Base-by-base conservation (phyloP, 1,139 yeast genomes). In the Spathaspora sp. region DNA sequence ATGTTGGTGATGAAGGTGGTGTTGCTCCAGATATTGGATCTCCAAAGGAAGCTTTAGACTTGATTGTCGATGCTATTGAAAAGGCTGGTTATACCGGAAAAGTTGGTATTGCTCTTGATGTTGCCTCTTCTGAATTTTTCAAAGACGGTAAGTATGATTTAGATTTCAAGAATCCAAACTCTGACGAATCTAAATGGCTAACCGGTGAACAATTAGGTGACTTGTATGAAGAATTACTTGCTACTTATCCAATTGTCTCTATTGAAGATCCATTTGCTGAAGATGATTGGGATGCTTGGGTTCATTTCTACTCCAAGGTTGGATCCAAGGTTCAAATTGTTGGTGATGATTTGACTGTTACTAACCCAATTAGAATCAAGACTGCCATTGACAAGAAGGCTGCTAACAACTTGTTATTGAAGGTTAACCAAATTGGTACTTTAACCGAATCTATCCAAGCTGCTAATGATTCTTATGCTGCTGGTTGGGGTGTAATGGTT, bases 1-100 rank as follows among this genome's bases (percentile, higher is more conserved):
- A 91, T 79, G 97, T 91, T 68, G 98, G 98, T 83, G 98, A 91
- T 76, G 97, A 91, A 81, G 97, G 98, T 84, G 98, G 98, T 82
- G 96, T 91, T 80, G 97, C 97, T 63, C 98, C 98, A 72, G 88
- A 89, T 75, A 84, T 91, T 62, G 80, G 85, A 57, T 81, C 96
- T 61, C 90, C 98, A 67, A 88, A 82, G 72, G 97, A 91, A 81
- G 97, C 97, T 60, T 80, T 91, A 61, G 96, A 90, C 77, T 85
- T 91, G 72, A 89, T 91, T 70, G 80, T 82, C 61, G 84, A 75
- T 56, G 89, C 97, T 67, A 90, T 91, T 71, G 87, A 84, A 68
- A 72, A 76, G 60, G 96, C 97, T 58, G 98, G 98, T 66, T 89
- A 90, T 86, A 84, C 83, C 57, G 97, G 96, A 72, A 76, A 82